Percentiles rank a stretch among this genome's conserved stretches.
Conservation (phyloP, 768 basidiomycete genomes). For the Leccinum imitatum region DNA sequence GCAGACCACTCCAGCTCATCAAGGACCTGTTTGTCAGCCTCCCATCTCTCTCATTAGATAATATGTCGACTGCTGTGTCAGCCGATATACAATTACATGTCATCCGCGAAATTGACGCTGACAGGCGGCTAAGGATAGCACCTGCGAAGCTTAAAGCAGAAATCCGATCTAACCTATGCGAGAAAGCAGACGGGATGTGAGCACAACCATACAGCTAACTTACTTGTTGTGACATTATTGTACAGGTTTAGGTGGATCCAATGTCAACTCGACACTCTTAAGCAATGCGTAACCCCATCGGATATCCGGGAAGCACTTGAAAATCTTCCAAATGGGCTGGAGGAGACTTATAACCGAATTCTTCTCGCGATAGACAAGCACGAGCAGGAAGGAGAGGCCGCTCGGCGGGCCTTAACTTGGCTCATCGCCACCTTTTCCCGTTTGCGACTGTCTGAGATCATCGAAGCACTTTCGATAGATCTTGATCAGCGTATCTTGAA, state of each 20-base stretch:
- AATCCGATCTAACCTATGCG: background rate
- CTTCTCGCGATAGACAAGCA: background rate
- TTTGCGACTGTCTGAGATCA: conserved; percentile 3
- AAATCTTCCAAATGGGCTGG: conserved; percentile 8
- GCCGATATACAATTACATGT: conserved; percentile 11
- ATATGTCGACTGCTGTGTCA: background rate
- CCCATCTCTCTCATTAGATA: conserved; percentile 8
- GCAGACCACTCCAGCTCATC: conserved; percentile 11
- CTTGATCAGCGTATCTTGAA: background rate
- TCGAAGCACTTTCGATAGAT: conserved; percentile 4
- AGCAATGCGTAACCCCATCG: conserved; percentile 5
- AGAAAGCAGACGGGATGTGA: conserved; percentile 16
- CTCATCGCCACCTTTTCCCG: conserved; percentile 6
- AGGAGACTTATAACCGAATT: conserved; percentile 11
- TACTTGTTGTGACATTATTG: background rate
- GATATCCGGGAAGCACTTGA: conserved; percentile 3
- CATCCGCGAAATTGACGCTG: conserved; percentile 6
- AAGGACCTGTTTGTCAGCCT: conserved; percentile 4
- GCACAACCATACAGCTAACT: background rate
- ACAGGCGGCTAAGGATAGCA: conserved; percentile 2
- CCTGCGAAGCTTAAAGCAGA: conserved; percentile 2
- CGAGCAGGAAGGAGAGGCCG: background rate
- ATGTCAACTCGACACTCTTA: conserved; percentile 14
- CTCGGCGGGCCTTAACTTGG: conserved; percentile 6
- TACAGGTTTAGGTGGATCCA: conserved; percentile 19